phyloP scores from a whole-genome alignment of 352 stramenopile genomes.

The Phytophthora ramorum region DNA sequence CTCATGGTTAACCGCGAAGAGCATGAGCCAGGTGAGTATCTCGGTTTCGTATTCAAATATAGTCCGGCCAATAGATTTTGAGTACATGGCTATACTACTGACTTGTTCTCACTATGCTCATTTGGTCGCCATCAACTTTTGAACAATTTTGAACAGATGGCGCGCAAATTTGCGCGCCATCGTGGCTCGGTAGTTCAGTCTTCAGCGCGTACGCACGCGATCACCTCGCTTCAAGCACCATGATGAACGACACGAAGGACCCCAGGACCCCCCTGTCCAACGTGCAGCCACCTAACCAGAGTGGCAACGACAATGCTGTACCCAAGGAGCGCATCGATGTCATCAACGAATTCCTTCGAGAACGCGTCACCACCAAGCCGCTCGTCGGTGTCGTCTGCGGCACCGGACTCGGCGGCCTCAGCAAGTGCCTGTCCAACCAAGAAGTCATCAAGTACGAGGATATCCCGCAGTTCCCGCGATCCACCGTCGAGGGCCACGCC shows the following conservation, averaged over 20 bases:
- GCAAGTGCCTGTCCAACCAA: constrained; percentile 89
- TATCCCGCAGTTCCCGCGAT: constrained; percentile 94
- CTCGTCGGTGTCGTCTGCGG: constrained; percentile 94
- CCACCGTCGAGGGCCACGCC: constrained; percentile 94
- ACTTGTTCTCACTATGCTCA: not conserved
- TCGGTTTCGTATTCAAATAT: not conserved
- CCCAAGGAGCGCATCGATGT: constrained; percentile 82
- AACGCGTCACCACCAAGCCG: constrained; percentile 52
- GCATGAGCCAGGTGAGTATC: too few relatives aligned
- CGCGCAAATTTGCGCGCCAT: too few relatives aligned
- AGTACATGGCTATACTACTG: not conserved
- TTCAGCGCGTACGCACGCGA: not conserved
- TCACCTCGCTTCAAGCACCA: constrained; percentile 5
- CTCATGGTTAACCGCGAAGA: too few relatives aligned
- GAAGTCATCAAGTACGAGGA: constrained; percentile 93
- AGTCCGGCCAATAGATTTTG: not conserved
- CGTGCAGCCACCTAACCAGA: constrained; percentile 45
- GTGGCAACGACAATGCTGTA: constrained; percentile 63
- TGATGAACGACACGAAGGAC: constrained; percentile 42
- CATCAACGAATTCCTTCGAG: constrained; percentile 77
- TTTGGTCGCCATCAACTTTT: not conserved
- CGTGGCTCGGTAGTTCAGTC: not conserved
- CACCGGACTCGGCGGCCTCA: constrained; percentile 93
- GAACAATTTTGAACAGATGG: not conserved
- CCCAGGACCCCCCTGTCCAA: not conserved